phyloP scores from a whole-genome alignment of 2,329 filamentous ascomycete species.

The Onygenales sp. region DNA sequence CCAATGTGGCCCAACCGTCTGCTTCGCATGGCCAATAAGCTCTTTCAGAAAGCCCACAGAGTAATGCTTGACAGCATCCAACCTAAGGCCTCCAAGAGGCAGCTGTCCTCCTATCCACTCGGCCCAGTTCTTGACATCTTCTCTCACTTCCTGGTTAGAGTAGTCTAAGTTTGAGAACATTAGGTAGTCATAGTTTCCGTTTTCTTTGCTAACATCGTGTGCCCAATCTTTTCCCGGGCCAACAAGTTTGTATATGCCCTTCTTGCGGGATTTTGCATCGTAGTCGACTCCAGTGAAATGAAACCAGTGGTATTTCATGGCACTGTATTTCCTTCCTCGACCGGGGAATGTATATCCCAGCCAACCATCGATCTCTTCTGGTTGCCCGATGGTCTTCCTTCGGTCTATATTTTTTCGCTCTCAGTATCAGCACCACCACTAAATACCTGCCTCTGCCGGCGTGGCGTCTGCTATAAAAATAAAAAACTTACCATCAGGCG shows the following conservation, averaged over 20 bases:
- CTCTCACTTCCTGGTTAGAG: constrained; percentile 50
- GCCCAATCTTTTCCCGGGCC: constrained; percentile 56
- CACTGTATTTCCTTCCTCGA: constrained; percentile 50
- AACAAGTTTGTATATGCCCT: constrained; percentile 56
- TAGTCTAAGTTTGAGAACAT: constrained; percentile 68
- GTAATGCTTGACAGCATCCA: constrained; percentile 67
- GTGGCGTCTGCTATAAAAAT: too few species aligned
- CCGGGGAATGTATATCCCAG: constrained; percentile 57
- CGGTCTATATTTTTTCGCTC: constrained; percentile 35
- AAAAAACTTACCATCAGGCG: constrained; percentile 35
- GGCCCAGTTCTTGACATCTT: constrained; percentile 59
- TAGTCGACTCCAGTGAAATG: constrained; percentile 63
- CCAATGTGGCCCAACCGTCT: constrained; percentile 42
- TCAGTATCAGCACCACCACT: constrained; percentile 1
- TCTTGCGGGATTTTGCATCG: constrained; percentile 47
- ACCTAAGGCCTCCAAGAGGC: constrained; percentile 55
- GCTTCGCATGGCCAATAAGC: constrained; percentile 52
- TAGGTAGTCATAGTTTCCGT: constrained; percentile 59
- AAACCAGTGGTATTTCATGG: constrained; percentile 55
- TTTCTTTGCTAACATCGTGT: constrained; percentile 49
- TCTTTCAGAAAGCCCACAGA: constrained; percentile 55
- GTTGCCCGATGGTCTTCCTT: constrained; percentile 43
- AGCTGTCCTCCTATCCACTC: constrained; percentile 56
- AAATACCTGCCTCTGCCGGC: not conserved
- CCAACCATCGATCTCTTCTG: constrained; percentile 59